A percentile compares a stretch with the other conserved stretches of the same genome.
These are phyloP conservation scores for Sporisorium exsertum DNA, from an alignment of 1,284 basidiomycete genomes.

Conservation along the genomic window DNA sequence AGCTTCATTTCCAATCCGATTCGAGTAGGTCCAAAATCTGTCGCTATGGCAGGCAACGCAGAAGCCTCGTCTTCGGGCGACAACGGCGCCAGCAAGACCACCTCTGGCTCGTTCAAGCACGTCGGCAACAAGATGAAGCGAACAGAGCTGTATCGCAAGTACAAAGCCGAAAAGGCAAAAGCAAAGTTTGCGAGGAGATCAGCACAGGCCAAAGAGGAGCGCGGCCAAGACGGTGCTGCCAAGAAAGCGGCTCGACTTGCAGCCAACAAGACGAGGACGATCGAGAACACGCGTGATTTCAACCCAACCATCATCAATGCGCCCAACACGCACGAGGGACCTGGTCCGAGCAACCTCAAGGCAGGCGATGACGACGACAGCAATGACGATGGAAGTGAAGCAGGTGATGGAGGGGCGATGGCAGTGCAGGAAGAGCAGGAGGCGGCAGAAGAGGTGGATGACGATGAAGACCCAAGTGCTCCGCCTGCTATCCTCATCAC, in stretches of 20 bases:
- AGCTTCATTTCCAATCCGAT: no score
- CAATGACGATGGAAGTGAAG: conserved; percentile 34
- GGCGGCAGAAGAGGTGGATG: conserved; percentile 55
- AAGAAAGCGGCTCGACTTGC: conserved; percentile 78
- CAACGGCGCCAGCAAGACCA: conserved; percentile 14
- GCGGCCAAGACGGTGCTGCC: conserved; percentile 78
- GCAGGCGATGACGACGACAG: conserved; percentile 5
- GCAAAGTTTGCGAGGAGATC: conserved; percentile 84
- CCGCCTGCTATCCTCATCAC: conserved; percentile 65
- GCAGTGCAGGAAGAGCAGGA: conserved; percentile 61
- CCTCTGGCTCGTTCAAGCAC: conserved; percentile 59
- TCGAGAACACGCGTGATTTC: conserved; percentile 91
- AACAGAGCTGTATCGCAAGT: conserved; percentile 72
- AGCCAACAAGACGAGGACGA: conserved; percentile 87
- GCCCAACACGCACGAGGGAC: conserved; percentile 68
- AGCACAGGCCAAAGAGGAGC: conserved; percentile 71
- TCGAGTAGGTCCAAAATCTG: neutral
- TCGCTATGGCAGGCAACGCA: neutral
- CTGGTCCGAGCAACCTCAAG: conserved; percentile 69
- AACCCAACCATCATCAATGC: conserved; percentile 79
- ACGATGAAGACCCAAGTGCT: conserved; percentile 57
- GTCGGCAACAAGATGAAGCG: conserved; percentile 70
- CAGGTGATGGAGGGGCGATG: conserved; percentile 30
- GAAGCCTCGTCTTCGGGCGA: conserved; percentile 19
- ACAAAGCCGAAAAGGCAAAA: conserved; percentile 82